These are phyloP conservation scores for Azolla pinnata DNA, from an alignment of 75 land plant species.

Conservation along the genomic window DNA sequence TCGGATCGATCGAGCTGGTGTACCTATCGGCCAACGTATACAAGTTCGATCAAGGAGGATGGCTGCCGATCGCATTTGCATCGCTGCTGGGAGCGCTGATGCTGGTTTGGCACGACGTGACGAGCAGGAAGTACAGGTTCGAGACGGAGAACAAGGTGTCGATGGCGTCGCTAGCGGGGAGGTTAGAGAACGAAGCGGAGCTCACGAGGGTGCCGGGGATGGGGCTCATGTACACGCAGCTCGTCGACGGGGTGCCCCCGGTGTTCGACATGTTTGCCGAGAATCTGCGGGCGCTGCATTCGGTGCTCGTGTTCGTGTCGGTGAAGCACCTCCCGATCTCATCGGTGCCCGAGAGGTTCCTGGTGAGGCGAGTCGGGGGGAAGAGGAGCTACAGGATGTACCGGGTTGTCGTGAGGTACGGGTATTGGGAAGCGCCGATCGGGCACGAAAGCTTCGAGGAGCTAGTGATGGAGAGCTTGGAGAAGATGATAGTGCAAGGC, in stretches of 20 bases:
- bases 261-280: constrained; percentile 55
- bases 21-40: constrained; percentile 55
- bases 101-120: constrained; percentile 55
- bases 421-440: constrained; percentile 42
- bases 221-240: constrained; percentile 69
- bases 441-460: constrained; percentile 34
- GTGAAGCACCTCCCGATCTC: constrained; percentile 57
- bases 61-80: constrained; percentile 53
- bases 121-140: constrained; percentile 33
- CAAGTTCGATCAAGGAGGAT: constrained; percentile 67
- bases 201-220: constrained; percentile 52
- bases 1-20: constrained; percentile 41
- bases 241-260: constrained; percentile 78
- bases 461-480: constrained; percentile 39
- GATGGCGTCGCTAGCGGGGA: constrained; percentile 30
- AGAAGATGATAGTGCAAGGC: constrained; percentile 24
- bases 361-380: constrained; percentile 41
- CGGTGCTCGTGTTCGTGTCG: constrained; percentile 63
- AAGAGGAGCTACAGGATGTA: constrained; percentile 37
- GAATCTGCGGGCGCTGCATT: constrained; percentile 57
- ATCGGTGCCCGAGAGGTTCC: constrained; percentile 56
- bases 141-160: constrained; percentile 48
- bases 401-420: constrained; percentile 56
- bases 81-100: constrained; percentile 30
- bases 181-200: constrained; percentile 19